Percentiles rank a stretch among this genome's conserved stretches.
phyloP scores from a whole-genome alignment of 1,139 yeast genomes.

The Taphrina populina region DNA sequence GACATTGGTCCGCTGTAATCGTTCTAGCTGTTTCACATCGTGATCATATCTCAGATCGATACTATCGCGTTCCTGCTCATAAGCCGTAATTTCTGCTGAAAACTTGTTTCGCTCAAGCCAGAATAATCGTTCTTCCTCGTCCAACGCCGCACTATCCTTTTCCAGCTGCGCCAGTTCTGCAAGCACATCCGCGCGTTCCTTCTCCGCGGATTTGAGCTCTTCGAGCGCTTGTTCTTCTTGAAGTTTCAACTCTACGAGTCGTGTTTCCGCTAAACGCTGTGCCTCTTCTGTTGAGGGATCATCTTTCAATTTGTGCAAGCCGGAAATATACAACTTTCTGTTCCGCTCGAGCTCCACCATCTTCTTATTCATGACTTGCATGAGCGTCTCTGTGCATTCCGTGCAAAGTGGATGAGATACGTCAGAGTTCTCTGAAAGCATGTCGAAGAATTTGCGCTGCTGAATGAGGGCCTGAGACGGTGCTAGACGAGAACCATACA shows the following conservation, averaged over 20 bases:
- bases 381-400: constrained; percentile 58
- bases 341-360: constrained; percentile 75
- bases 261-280: constrained; percentile 49
- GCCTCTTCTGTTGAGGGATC: constrained; percentile 54
- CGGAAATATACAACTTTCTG: constrained; percentile 72
- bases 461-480: constrained; percentile 50
- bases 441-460: constrained; percentile 63
- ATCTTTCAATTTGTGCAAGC: constrained; percentile 65
- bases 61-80: constrained; percentile 38
- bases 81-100: constrained; percentile 23
- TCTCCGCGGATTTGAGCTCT: constrained; percentile 44
- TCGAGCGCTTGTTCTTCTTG: constrained; percentile 49
- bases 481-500: constrained; percentile 33
- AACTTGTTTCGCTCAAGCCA: constrained; percentile 23
- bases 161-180: constrained; percentile 45
- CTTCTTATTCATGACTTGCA: constrained; percentile 65
- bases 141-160: constrained; percentile 39
- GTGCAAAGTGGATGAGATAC: constrained; percentile 86
- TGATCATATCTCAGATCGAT: constrained; percentile 37
- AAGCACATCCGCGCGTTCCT: constrained; percentile 43
- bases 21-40: constrained; percentile 42
- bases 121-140: constrained; percentile 37
- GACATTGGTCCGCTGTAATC: constrained; percentile 70
- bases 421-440: constrained; percentile 66
- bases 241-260: constrained; percentile 46